Conservation (phyloP, 306 rosid genomes). For the Betula pendula region DNA sequence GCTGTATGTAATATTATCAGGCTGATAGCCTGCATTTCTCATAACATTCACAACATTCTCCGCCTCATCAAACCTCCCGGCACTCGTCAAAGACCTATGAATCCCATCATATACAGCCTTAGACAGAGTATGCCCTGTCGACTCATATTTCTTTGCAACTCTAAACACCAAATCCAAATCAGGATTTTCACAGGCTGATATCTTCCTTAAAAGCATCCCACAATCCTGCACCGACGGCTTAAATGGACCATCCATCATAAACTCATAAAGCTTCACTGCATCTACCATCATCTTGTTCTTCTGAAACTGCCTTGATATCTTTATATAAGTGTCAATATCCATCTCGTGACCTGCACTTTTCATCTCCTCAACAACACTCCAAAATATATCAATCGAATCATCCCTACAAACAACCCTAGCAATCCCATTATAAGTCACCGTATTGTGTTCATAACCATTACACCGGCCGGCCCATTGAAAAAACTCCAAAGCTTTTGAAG, state of each 20-base stretch:
- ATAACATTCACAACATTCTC: slow-evolving; percentile 50
- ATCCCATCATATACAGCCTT: slow-evolving; percentile 81
- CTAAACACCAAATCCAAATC: slow-evolving; percentile 60
- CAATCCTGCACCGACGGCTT: slow-evolving; percentile 68
- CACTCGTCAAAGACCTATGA: slow-evolving; percentile 72
- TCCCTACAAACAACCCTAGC: slow-evolving; percentile 62
- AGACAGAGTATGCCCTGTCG: slow-evolving; percentile 50
- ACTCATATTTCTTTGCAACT: slow-evolving; percentile 67
- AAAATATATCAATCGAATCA: slow-evolving; percentile 62
- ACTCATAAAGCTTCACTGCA: slow-evolving; percentile 86
- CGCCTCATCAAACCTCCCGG: slow-evolving; percentile 75
- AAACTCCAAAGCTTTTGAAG: slow-evolving; percentile 57
- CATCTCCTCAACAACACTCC: slow-evolving; percentile 72
- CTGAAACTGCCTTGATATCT: slow-evolving; percentile 66
- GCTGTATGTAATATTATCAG: slow-evolving; percentile 81
- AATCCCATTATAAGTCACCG: slow-evolving; percentile 67
- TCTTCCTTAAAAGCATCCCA: slow-evolving; percentile 45
- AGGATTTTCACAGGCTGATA: slow-evolving; percentile 47
- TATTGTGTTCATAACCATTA: slow-evolving; percentile 50
- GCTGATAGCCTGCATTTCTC: slow-evolving; percentile 75
- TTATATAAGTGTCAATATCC: slow-evolving; percentile 77
- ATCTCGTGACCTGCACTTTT: slow-evolving; percentile 54
- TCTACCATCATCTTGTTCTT: slow-evolving; percentile 68
- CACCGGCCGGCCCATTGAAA: slow-evolving; percentile 61
- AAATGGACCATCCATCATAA: slow-evolving; percentile 85